Percentiles rank a stretch among this genome's conserved stretches.
phyloP scores from a whole-genome alignment of 2,329 filamentous ascomycete genomes.

The Aciculosporium take region DNA sequence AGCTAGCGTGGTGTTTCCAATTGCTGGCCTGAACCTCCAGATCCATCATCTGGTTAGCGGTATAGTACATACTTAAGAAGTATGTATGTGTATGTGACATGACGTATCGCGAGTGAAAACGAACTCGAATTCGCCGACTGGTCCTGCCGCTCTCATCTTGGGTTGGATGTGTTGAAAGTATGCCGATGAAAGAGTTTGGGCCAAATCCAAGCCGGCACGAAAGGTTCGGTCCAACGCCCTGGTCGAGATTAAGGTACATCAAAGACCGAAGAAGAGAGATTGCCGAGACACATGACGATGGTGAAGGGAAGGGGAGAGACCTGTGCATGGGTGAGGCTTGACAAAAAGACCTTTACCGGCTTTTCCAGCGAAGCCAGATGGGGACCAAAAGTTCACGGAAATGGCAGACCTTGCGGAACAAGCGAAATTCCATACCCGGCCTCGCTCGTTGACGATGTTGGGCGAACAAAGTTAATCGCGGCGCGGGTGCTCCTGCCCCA shows the following conservation, averaged over 20 bases:
- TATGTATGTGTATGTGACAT: neutral
- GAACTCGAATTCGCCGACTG: neutral
- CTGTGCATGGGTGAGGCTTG: neutral
- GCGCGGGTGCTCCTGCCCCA: no score
- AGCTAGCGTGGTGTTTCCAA: slow-evolving; percentile 1
- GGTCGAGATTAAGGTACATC: neutral
- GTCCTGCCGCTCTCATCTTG: neutral
- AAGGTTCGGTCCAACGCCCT: neutral
- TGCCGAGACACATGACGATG: neutral
- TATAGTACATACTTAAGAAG: neutral
- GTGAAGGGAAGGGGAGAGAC: neutral
- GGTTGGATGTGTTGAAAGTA: neutral
- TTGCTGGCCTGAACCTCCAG: neutral
- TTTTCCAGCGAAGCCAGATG: neutral
- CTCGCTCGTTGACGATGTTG: neutral
- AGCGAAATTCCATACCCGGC: neutral
- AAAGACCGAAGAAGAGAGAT: neutral
- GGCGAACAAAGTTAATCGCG: no score
- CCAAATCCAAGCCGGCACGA: neutral
- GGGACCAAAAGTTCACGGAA: neutral
- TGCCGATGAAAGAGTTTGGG: slow-evolving; percentile 3
- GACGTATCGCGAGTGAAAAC: neutral
- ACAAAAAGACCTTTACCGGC: neutral
- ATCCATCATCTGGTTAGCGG: neutral
- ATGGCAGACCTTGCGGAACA: neutral